A percentile compares a stretch with the other conserved stretches of the same genome.
Evolutionary conservation across 2,329 filamentous ascomycete genomes (phyloP).

Genomic region (Cladosporium cucumerinum): DNA sequence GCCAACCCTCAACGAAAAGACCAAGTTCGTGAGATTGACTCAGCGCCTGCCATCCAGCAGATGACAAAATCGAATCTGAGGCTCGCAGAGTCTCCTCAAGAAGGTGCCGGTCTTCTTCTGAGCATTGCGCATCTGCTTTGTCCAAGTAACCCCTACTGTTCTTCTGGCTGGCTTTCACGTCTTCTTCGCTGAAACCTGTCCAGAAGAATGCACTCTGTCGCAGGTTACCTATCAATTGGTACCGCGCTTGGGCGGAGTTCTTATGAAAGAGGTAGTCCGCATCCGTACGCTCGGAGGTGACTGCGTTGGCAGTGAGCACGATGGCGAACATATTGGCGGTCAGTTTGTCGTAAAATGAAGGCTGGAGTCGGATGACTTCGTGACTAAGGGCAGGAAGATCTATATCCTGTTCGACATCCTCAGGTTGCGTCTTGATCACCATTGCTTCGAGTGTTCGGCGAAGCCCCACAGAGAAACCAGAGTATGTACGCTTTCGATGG

Average conservation of each 20-base stretch:
- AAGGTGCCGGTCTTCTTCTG: conserved; percentile 56
- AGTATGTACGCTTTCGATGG: conserved; percentile 53
- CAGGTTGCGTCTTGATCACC: conserved; percentile 73
- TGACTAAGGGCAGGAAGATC: conserved; percentile 69
- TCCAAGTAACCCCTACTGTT: conserved; percentile 65
- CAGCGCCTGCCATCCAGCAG: conserved; percentile 63
- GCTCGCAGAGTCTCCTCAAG: conserved; percentile 64
- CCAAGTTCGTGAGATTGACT: conserved; percentile 74
- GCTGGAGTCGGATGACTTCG: conserved; percentile 69
- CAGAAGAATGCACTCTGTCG: conserved; percentile 85
- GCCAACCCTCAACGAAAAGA: conserved; percentile 66
- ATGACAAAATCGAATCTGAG: conserved; percentile 58
- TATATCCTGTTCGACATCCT: conserved; percentile 64
- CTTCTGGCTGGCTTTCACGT: conserved; percentile 63
- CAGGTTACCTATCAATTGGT: conserved; percentile 71
- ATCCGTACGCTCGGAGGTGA: conserved; percentile 81
- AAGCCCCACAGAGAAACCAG: conserved; percentile 57
- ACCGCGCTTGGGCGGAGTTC: conserved; percentile 64
- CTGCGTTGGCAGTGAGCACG: conserved; percentile 78
- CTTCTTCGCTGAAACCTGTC: conserved; percentile 65
- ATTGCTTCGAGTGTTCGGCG: conserved; percentile 69
- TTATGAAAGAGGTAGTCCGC: conserved; percentile 86
- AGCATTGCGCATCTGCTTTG: conserved; percentile 59
- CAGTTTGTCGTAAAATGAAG: conserved; percentile 79
- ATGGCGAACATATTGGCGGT: conserved; percentile 82